A percentile compares a stretch with the other conserved stretches of the same genome.
These are phyloP conservation scores for Carex pumila DNA, from an alignment of 176 grass and related monocot species.

Conservation along the genomic window DNA sequence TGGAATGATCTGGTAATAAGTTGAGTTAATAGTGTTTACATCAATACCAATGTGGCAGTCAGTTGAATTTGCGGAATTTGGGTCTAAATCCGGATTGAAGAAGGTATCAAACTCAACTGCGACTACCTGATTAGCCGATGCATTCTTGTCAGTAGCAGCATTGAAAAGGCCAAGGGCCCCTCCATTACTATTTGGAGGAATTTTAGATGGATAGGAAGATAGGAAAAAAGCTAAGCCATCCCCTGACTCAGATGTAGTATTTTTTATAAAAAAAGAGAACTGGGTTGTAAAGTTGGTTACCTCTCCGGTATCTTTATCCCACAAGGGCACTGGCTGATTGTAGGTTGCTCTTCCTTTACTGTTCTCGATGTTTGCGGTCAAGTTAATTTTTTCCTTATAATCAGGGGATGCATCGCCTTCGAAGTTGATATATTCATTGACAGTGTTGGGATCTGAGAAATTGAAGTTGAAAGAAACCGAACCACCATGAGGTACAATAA, in stretches of 20 bases:
- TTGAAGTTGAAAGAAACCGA: slow-evolving; percentile 41
- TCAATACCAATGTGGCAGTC: slow-evolving; percentile 6
- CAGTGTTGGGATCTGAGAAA: slow-evolving; percentile 18
- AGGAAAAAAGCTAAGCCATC: slow-evolving; percentile 62
- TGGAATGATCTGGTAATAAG: too few relatives aligned
- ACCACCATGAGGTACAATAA: background rate
- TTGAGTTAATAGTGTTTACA: too few relatives aligned
- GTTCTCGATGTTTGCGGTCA: background rate
- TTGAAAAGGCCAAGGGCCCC: slow-evolving; percentile 36
- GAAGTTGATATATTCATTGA: background rate
- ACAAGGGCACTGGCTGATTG: slow-evolving; percentile 23
- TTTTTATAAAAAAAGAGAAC: slow-evolving; percentile 34
- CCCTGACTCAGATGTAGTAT: background rate
- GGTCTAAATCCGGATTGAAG: slow-evolving; percentile 5
- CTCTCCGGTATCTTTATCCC: slow-evolving; percentile 29
- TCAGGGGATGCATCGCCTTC: slow-evolving; percentile 1
- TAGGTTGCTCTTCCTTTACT: slow-evolving; percentile 27
- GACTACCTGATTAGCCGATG: background rate
- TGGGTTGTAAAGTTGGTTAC: slow-evolving; percentile 36
- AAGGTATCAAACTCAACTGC: slow-evolving; percentile 46
- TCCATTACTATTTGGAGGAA: background rate
- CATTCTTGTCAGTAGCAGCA: background rate
- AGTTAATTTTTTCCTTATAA: background rate
- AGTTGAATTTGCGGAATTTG: background rate
- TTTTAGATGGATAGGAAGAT: slow-evolving; percentile 7